Conservation (phyloP, 495 filamentous ascomycete genomes). For the Aspergillus campestris region DNA sequence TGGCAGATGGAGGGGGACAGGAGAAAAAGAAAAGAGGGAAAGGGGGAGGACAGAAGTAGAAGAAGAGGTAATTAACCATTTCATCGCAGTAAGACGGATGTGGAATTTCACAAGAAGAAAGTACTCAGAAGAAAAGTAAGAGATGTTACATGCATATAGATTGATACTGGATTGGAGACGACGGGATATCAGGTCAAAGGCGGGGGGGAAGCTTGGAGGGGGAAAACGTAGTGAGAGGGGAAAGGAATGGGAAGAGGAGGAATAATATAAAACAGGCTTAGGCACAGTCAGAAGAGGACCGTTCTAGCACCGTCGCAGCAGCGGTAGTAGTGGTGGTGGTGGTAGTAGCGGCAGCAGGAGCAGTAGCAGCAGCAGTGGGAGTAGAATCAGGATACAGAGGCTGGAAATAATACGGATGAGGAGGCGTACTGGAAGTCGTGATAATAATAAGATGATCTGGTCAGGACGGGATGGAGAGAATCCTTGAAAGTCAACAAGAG, state of each 20-base stretch:
- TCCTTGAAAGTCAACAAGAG: slow-evolving; percentile 7
- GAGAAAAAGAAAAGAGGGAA: slow-evolving; percentile 22
- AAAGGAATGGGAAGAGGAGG: slow-evolving; percentile 6
- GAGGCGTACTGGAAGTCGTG: slow-evolving; percentile 10
- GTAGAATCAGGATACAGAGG: slow-evolving; percentile 12
- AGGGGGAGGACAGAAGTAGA: slow-evolving; percentile 17
- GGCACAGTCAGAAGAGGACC: slow-evolving; percentile 17
- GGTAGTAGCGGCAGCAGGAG: slow-evolving; percentile 4
- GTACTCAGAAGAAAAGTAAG: neutral
- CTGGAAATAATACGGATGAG: slow-evolving; percentile 14
- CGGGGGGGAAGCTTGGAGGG: slow-evolving; percentile 5
- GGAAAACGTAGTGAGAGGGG: slow-evolving; percentile 1
- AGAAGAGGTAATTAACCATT: neutral
- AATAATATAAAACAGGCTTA: slow-evolving; percentile 22
- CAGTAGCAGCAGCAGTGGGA: neutral
- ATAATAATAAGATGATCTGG: slow-evolving; percentile 12
- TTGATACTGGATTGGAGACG: slow-evolving; percentile 6
- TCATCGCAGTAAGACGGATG: too few species aligned
- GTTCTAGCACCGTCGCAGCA: slow-evolving; percentile 8
- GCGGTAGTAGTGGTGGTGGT: neutral
- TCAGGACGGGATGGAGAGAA: slow-evolving; percentile 14
- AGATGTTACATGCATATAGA: slow-evolving; percentile 17
- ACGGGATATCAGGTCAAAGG: slow-evolving; percentile 23
- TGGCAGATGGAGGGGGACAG: slow-evolving; percentile 26
- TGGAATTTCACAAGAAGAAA: neutral